A percentile compares a stretch with the other conserved stretches of the same genome.
These are phyloP conservation scores for Drechslerella coelobrocha DNA, from an alignment of 2,329 filamentous ascomycete genomes.

Conservation along the genomic window DNA sequence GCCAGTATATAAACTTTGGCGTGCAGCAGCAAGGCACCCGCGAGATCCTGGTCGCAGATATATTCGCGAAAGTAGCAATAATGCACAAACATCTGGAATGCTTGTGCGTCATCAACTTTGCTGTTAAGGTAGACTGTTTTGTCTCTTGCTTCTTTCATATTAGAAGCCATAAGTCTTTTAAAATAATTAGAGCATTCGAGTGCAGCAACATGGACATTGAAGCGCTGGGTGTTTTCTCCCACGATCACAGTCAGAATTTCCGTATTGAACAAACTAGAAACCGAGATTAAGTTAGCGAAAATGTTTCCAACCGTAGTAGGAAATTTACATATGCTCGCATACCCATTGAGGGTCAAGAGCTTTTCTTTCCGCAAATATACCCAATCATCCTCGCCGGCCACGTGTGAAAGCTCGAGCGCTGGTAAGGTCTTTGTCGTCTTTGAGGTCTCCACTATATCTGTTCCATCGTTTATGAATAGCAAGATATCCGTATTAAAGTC, in stretches of 20 bases:
- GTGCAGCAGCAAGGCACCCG: not conserved
- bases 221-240: not conserved
- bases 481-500: conserved; percentile 14
- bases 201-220: conserved; percentile 19
- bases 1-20: conserved; percentile 23
- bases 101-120: conserved; percentile 16
- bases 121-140: conserved; percentile 2
- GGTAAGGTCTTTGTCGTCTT: conserved; percentile 1
- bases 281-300: not conserved
- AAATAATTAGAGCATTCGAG: conserved; percentile 26
- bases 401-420: not conserved
- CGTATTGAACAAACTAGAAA: conserved; percentile 3
- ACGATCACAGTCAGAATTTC: conserved; percentile 13
- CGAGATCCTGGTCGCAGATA: not conserved
- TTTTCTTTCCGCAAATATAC: not conserved
- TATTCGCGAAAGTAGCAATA: conserved; percentile 29
- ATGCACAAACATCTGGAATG: conserved; percentile 20
- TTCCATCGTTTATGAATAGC: conserved; percentile 6
- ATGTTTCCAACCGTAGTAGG: not conserved
- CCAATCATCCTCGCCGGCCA: not conserved
- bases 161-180: conserved; percentile 10
- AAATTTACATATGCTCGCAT: not conserved
- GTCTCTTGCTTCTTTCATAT: conserved; percentile 20
- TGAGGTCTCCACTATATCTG: not conserved
- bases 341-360: not conserved